phyloP scores from a whole-genome alignment of 805 yeast genomes.

The Wickerhamiella galacta region DNA sequence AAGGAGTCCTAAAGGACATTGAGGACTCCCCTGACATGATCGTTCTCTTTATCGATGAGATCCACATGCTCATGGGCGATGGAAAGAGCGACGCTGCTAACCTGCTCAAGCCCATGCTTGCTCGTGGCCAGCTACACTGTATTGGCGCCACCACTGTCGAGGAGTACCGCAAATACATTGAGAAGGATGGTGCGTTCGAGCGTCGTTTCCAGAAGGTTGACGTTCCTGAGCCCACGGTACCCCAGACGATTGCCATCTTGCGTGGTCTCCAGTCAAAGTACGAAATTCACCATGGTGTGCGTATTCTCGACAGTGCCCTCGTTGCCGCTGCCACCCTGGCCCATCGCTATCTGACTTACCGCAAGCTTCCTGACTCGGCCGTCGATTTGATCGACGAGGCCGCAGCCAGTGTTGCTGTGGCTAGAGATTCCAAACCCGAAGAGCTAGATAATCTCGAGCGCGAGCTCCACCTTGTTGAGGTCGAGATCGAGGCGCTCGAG shows the following conservation, averaged over 20 bases:
- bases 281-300: conserved; percentile 94
- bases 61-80: conserved; percentile 98
- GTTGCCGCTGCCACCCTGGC: conserved; percentile 93
- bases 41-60: conserved; percentile 87
- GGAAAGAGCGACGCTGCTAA: conserved; percentile 97
- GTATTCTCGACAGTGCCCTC: conserved; percentile 85
- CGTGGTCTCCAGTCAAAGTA: conserved; percentile 92
- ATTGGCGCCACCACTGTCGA: conserved; percentile 95
- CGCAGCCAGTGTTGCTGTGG: conserved; percentile 94
- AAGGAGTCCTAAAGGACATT: conserved; percentile 89
- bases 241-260: conserved; percentile 87
- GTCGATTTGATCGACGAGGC: conserved; percentile 92
- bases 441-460: conserved; percentile 89
- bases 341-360: conserved; percentile 81
- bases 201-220: conserved; percentile 96
- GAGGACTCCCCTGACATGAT: conserved; percentile 76
- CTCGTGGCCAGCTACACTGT: conserved; percentile 91
- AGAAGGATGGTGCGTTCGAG: conserved; percentile 97
- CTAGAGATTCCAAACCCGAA: conserved; percentile 95
- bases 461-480: conserved; percentile 77
- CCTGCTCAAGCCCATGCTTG: conserved; percentile 88
- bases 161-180: conserved; percentile 82
- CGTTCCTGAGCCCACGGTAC: conserved; percentile 81
- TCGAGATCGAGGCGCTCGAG: conserved; percentile 91
- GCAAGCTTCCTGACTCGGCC: conserved; percentile 93